Evolutionary conservation across 2,329 filamentous ascomycete species (phyloP).

Genomic region (Aspergillus sp.): DNA sequence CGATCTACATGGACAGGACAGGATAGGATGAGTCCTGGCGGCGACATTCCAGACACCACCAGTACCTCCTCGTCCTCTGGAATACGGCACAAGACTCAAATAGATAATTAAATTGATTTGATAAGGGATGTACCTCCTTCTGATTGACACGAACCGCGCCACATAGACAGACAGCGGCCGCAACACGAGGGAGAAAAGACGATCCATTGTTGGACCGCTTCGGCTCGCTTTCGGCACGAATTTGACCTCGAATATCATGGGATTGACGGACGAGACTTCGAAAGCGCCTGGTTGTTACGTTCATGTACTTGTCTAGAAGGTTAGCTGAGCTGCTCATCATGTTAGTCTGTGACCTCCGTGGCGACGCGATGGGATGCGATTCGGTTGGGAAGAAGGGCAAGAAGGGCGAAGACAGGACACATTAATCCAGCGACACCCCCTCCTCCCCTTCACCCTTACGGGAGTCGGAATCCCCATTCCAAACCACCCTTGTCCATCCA

Average conservation of each 20-base stretch:
- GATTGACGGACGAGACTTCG: constrained; percentile 51
- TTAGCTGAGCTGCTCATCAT: neutral
- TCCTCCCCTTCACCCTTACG: neutral
- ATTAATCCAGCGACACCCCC: constrained; percentile 6
- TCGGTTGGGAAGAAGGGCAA: neutral
- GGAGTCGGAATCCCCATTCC: neutral
- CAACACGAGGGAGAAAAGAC: constrained; percentile 47
- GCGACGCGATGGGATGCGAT: neutral
- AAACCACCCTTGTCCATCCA: neutral
- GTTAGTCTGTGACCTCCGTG: neutral
- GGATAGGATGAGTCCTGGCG: neutral
- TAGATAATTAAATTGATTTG: neutral
- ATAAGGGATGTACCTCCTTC: constrained; percentile 47
- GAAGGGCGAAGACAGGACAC: neutral
- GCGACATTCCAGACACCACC: neutral
- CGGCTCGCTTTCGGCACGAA: constrained; percentile 45
- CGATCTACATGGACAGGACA: constrained; percentile 11
- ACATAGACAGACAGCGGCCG: constrained; percentile 41
- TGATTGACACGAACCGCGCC: constrained; percentile 49
- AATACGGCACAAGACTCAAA: neutral
- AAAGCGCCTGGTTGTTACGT: constrained; percentile 39
- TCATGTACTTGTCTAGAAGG: neutral
- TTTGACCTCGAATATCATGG: constrained; percentile 53
- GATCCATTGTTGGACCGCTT: constrained; percentile 18
- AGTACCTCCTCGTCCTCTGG: neutral